A percentile compares a stretch with the other conserved stretches of the same genome.
Evolutionary conservation across 2,329 filamentous ascomycete genomes (phyloP).

Genomic region (Aspergillus phoenicis): DNA sequence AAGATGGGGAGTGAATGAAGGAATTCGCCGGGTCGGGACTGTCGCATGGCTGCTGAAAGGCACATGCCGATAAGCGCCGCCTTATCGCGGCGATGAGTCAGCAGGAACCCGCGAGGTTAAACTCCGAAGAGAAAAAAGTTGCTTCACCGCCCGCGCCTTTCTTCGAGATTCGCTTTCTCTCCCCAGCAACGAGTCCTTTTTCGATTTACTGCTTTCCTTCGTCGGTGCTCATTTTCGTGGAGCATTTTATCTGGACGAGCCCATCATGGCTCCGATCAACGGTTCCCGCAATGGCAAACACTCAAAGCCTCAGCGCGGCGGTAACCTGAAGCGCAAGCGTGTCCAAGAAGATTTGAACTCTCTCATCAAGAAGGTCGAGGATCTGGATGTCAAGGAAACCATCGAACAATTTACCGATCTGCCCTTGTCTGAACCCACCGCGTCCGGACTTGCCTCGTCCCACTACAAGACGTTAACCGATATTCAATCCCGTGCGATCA

Average conservation of each 20-base stretch:
- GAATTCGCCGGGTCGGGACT: background rate
- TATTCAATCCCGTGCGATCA: slow-evolving; percentile 87
- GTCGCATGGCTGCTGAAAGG: slow-evolving; percentile 1
- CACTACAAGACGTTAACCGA: slow-evolving; percentile 92
- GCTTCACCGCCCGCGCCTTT: slow-evolving; percentile 26
- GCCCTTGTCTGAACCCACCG: slow-evolving; percentile 80
- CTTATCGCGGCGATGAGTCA: slow-evolving; percentile 44
- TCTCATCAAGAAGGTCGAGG: slow-evolving; percentile 47
- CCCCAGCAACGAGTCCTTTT: slow-evolving; percentile 3
- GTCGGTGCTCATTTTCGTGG: background rate
- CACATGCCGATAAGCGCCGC: slow-evolving; percentile 17
- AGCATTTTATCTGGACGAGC: slow-evolving; percentile 1
- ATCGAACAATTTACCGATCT: slow-evolving; percentile 77
- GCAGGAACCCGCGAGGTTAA: slow-evolving; percentile 15
- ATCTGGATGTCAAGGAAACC: slow-evolving; percentile 50
- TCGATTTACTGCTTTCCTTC: background rate
- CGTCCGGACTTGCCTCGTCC: slow-evolving; percentile 75
- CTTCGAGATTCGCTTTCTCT: slow-evolving; percentile 12
- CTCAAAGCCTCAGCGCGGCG: slow-evolving; percentile 30
- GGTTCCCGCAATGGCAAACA: slow-evolving; percentile 32
- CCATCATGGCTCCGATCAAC: slow-evolving; percentile 38
- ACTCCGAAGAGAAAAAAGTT: slow-evolving; percentile 32
- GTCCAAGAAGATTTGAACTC: slow-evolving; percentile 47
- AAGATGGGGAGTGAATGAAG: background rate
- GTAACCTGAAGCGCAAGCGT: slow-evolving; percentile 50